Conservation (phyloP, 768 basidiomycete genomes). For the Lepiota venenata region DNA sequence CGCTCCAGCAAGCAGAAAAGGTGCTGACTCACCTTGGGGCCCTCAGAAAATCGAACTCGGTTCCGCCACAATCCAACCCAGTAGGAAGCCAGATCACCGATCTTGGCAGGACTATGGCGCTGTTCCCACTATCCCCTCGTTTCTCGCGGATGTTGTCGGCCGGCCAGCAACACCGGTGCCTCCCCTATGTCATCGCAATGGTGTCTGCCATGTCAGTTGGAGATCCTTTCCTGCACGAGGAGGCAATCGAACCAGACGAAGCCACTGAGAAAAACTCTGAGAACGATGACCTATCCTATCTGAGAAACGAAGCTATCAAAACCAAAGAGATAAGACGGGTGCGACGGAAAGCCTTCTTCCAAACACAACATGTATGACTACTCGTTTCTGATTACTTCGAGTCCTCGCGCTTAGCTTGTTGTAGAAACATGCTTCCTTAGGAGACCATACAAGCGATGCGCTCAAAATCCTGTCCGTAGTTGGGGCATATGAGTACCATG, state of each 20-base stretch:
- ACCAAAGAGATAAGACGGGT: slow-evolving; percentile 56
- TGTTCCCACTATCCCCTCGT: slow-evolving; percentile 91
- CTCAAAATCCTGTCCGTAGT: slow-evolving; percentile 91
- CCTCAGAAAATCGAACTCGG: slow-evolving; percentile 38
- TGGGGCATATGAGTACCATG: slow-evolving; percentile 93
- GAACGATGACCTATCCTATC: slow-evolving; percentile 34
- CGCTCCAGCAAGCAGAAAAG: slow-evolving; percentile 78
- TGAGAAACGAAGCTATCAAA: slow-evolving; percentile 43
- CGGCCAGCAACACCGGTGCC: slow-evolving; percentile 77
- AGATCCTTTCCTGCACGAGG: slow-evolving; percentile 91
- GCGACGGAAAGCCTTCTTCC: slow-evolving; percentile 76
- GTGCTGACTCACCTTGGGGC: slow-evolving; percentile 83
- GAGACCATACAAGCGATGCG: slow-evolving; percentile 77
- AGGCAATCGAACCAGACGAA: slow-evolving; percentile 48
- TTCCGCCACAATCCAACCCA: slow-evolving; percentile 16
- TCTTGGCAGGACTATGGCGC: slow-evolving; percentile 87
- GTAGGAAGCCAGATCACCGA: slow-evolving; percentile 70
- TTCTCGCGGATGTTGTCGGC: slow-evolving; percentile 96
- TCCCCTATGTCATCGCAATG: slow-evolving; percentile 89
- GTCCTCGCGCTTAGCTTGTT: background rate
- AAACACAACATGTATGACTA: slow-evolving; percentile 67
- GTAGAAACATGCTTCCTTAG: slow-evolving; percentile 77
- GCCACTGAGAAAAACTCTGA: slow-evolving; percentile 35
- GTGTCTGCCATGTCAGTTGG: slow-evolving; percentile 93
- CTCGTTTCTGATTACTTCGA: background rate